A percentile compares a stretch with the other conserved stretches of the same genome.
phyloP scores from a whole-genome alignment of 768 basidiomycete species.

The Tephrocybe rancida region DNA sequence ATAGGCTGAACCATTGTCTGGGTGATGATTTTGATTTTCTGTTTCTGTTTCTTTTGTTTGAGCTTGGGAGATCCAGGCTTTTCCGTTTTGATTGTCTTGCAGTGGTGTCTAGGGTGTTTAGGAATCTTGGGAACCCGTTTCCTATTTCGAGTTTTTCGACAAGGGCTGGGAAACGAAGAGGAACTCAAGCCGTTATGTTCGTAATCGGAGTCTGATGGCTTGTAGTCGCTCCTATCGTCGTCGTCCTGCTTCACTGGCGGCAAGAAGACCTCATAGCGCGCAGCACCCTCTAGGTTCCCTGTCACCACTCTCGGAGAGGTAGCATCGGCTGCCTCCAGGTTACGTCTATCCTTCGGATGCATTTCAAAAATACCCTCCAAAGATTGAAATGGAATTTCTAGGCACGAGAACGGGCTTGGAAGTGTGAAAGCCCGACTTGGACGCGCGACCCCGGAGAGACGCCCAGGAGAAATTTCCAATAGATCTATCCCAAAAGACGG shows the following conservation, averaged over 20 bases:
- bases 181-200: constrained; percentile 7
- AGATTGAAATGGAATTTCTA: not conserved
- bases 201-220: constrained; percentile 6
- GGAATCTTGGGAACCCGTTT: not conserved
- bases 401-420: not conserved
- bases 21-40: not conserved
- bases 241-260: not conserved
- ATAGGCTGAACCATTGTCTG: not conserved
- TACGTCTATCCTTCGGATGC: not conserved
- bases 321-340: not conserved
- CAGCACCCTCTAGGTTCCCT: not conserved
- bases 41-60: not conserved
- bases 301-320: not conserved
- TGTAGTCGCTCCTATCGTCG: constrained; percentile 18
- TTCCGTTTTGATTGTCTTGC: not conserved
- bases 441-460: not conserved
- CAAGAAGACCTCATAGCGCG: constrained; percentile 1
- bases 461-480: constrained; percentile 31
- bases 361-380: not conserved
- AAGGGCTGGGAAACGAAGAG: constrained; percentile 22
- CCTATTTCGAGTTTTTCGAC: constrained; percentile 9
- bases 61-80: not conserved
- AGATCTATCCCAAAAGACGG: constrained; percentile 38
- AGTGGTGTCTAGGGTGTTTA: not conserved
- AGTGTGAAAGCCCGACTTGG: not conserved